Conservation (phyloP, 2,329 filamentous ascomycete genomes). For the Emydomyces testavorans region DNA sequence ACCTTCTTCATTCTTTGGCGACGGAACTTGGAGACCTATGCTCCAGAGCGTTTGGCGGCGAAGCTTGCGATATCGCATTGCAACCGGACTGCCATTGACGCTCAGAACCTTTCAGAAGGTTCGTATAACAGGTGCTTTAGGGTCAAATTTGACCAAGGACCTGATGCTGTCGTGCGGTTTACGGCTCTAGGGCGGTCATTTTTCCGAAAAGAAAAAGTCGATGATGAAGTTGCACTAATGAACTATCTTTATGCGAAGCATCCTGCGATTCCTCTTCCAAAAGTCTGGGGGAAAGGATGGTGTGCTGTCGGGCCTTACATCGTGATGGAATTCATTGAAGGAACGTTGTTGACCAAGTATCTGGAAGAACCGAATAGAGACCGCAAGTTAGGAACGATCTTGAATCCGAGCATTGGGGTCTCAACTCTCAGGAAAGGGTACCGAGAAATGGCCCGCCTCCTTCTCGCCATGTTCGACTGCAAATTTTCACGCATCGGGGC, state of each 20-base stretch:
- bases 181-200: constrained; percentile 13
- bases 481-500: constrained; percentile 16
- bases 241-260: constrained; percentile 19
- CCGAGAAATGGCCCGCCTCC: constrained; percentile 15
- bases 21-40: constrained; percentile 3
- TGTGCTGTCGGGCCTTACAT: constrained; percentile 21
- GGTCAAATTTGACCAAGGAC: constrained; percentile 16
- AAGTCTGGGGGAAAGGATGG: constrained; percentile 20
- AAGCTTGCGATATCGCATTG: constrained; percentile 9
- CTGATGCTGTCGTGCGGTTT: constrained; percentile 16
- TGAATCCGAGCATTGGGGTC: constrained; percentile 12
- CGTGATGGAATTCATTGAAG: constrained; percentile 22
- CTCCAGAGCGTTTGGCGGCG: constrained; percentile 2
- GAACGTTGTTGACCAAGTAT: constrained; percentile 18
- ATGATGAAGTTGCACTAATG: constrained; percentile 15
- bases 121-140: constrained; percentile 18
- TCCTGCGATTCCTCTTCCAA: too few species aligned
- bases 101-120: neutral
- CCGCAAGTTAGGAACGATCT: constrained; percentile 14
- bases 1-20: constrained; percentile 7
- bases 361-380: constrained; percentile 13
- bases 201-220: constrained; percentile 16
- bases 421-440: constrained; percentile 13
- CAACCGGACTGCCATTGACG: constrained; percentile 1
- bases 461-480: constrained; percentile 13